These are phyloP conservation scores for Posidonia australis DNA, from an alignment of 106 monocot species.

Conservation along the genomic window DNA sequence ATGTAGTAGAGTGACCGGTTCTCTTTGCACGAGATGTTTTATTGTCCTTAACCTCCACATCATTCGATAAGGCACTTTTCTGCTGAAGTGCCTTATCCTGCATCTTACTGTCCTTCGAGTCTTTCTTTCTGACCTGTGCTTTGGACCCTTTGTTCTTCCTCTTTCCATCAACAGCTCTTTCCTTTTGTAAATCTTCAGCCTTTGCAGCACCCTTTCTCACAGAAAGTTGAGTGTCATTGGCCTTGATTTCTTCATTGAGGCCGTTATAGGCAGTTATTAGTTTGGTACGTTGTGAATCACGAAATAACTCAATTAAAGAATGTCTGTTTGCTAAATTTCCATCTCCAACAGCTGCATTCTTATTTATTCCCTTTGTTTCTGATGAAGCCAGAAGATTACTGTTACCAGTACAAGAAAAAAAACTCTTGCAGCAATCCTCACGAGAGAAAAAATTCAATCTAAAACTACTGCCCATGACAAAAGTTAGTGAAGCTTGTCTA, in stretches of 20 bases:
- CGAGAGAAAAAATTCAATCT: not conserved
- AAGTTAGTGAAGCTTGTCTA: not conserved
- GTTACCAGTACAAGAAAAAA: not conserved
- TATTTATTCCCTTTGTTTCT: conserved; percentile 2
- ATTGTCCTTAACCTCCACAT: conserved; percentile 10
- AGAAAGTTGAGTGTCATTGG: conserved; percentile 1
- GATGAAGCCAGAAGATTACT: not conserved
- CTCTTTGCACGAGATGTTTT: conserved; percentile 29
- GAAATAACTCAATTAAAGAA: conserved; percentile 17
- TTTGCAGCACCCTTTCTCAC: conserved; percentile 9
- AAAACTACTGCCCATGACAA: not conserved
- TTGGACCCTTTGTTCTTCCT: conserved; percentile 15
- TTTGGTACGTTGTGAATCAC: conserved; percentile 26
- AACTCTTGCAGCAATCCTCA: not conserved
- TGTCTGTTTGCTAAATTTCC: conserved; percentile 4
- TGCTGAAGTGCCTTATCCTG: conserved; percentile 5
- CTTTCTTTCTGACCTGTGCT: conserved; percentile 11
- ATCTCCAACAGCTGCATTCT: conserved; percentile 6
- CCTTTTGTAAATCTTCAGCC: conserved; percentile 16
- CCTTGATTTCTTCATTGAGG: conserved; percentile 20
- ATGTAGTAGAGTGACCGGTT: conserved; percentile 4
- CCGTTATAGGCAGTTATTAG: conserved; percentile 9
- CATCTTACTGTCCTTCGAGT: conserved; percentile 20
- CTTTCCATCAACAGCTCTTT: conserved; percentile 14
- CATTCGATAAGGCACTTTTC: conserved; percentile 7